phyloP scores from a whole-genome alignment of 2,329 filamentous ascomycete species.

The Trichophyton rubrum region DNA sequence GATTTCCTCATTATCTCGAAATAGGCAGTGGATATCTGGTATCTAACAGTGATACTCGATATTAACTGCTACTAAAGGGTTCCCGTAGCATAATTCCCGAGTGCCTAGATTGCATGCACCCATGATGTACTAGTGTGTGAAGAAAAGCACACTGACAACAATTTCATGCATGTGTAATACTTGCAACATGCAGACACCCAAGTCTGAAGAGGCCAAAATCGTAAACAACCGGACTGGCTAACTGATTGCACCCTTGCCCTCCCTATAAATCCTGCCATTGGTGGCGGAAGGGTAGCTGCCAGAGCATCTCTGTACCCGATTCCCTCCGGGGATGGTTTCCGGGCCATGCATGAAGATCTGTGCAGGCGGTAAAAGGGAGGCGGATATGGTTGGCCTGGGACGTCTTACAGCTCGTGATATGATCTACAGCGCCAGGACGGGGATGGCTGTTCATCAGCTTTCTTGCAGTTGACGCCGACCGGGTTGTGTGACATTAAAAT shows the following conservation, averaged over 20 bases:
- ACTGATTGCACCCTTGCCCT: no score
- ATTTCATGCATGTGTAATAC: neutral
- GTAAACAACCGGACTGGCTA: neutral
- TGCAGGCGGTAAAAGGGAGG: neutral
- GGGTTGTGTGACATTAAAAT: neutral
- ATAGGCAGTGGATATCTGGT: neutral
- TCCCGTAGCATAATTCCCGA: neutral
- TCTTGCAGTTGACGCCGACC: neutral
- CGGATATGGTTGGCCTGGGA: neutral
- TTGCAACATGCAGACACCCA: constrained; percentile 1
- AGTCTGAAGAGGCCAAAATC: neutral
- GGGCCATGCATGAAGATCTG: neutral
- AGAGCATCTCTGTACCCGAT: neutral
- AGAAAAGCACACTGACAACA: neutral
- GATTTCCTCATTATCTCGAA: neutral
- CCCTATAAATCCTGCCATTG: neutral
- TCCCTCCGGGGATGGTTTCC: neutral
- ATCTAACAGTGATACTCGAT: neutral
- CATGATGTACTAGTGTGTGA: neutral
- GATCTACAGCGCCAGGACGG: neutral
- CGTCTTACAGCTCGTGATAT: neutral
- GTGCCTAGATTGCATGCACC: neutral
- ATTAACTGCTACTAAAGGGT: neutral
- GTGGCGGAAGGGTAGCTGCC: neutral
- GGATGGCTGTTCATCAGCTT: neutral